Percentiles rank a stretch among this genome's conserved stretches.
phyloP scores from a whole-genome alignment of 75 land plant genomes.

The Selaginella moellendorffii region DNA sequence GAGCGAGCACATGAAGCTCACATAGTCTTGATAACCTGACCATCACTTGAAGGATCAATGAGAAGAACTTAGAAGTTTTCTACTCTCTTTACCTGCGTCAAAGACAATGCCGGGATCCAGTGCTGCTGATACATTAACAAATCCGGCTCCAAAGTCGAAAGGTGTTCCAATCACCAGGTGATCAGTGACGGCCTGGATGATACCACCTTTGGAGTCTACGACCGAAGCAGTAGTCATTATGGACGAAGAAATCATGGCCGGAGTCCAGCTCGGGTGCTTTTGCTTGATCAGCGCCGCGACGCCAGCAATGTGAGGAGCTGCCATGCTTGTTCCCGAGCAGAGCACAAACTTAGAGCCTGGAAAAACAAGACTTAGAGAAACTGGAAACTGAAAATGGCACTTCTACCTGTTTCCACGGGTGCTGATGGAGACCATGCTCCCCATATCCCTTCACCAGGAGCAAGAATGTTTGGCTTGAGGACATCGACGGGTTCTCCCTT shows the following conservation, averaged over 20 bases:
- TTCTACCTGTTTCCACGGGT: conserved; percentile 20
- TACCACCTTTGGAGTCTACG: conserved; percentile 18
- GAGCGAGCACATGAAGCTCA: conserved; percentile 45
- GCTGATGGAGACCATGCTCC: conserved; percentile 56
- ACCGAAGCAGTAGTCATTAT: conserved; percentile 40
- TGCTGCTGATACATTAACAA: conserved; percentile 39
- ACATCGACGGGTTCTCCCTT: conserved; percentile 29
- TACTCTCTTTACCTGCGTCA: conserved; percentile 34
- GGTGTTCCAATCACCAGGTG: conserved; percentile 27
- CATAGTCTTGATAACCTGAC: conserved; percentile 31
- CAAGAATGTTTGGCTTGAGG: conserved; percentile 49
- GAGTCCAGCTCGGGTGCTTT: conserved; percentile 42
- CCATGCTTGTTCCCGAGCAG: conserved; percentile 70
- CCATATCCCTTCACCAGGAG: conserved; percentile 66
- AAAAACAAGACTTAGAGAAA: too few species aligned
- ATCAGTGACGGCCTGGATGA: conserved; percentile 21
- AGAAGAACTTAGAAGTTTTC: too few species aligned
- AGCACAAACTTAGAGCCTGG: conserved; percentile 47
- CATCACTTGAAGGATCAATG: too few species aligned
- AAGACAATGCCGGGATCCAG: conserved; percentile 55
- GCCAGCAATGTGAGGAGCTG: conserved; percentile 57
- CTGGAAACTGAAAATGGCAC: too few species aligned
- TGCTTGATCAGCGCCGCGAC: conserved; percentile 50
- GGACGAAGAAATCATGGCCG: conserved; percentile 45
- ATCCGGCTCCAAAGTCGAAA: conserved; percentile 46